These are phyloP conservation scores for Arachis hypogaea DNA, from an alignment of 306 rosid species.

Conservation along the genomic window DNA sequence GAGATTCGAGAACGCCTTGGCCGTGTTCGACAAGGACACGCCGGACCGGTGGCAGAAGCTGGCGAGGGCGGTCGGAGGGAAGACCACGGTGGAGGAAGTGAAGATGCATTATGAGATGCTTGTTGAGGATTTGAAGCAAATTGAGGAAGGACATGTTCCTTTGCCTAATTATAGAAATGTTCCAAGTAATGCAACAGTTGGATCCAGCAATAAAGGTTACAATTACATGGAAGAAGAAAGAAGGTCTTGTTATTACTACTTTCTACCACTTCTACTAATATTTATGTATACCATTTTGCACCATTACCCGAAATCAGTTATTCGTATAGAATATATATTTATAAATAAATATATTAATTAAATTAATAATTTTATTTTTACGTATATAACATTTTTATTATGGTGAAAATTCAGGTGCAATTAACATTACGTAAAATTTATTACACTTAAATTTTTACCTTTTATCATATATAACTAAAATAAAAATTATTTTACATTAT, in stretches of 20 bases:
- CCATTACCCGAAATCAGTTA: no score
- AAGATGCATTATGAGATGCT: conserved; percentile 75
- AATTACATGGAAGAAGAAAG: conserved; percentile 56
- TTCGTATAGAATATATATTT: no score
- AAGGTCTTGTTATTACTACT: conserved; percentile 43
- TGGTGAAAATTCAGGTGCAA: no score
- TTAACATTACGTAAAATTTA: no score
- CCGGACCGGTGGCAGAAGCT: conserved; percentile 86
- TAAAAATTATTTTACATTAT: background rate
- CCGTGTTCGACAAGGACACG: conserved; percentile 66
- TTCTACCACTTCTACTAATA: background rate
- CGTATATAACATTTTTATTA: no score
- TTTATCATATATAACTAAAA: background rate
- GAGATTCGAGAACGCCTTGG: conserved; percentile 82
- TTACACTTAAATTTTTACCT: no score
- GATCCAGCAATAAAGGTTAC: conserved; percentile 41
- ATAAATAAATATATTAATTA: no score
- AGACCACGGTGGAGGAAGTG: conserved; percentile 84
- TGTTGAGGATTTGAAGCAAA: conserved; percentile 72
- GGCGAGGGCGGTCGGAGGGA: conserved; percentile 82
- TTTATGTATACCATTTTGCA: conserved; percentile 6
- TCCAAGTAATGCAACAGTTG: conserved; percentile 16
- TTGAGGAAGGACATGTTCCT: conserved; percentile 75
- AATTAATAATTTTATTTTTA: no score
- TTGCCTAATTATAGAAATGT: conserved; percentile 67